Percentiles rank a stretch among this genome's conserved stretches.
These are phyloP conservation scores for Clitopilus hobsonii DNA, from an alignment of 768 basidiomycete species.

Conservation along the genomic window DNA sequence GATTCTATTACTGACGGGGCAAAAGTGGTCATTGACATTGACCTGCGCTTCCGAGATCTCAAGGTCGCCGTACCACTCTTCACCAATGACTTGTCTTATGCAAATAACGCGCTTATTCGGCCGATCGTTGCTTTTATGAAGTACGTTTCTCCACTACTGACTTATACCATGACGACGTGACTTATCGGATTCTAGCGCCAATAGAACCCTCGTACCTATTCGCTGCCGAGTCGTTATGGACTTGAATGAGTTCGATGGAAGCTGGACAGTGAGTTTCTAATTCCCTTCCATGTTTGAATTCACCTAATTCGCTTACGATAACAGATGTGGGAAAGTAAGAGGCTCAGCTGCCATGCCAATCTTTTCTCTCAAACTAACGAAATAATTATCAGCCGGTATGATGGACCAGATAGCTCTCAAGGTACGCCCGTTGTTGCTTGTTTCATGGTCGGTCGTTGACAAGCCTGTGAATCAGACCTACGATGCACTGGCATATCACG, in stretches of 20 bases:
- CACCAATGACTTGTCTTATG: constrained; percentile 82
- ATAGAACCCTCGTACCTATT: constrained; percentile 91
- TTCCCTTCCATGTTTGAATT: constrained; percentile 1
- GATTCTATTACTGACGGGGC: constrained; percentile 32
- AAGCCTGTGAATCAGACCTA: constrained; percentile 52
- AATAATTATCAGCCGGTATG: constrained; percentile 65
- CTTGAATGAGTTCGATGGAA: constrained; percentile 86
- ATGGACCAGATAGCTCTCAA: constrained; percentile 88
- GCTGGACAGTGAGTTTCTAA: constrained; percentile 77
- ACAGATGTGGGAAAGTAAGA: constrained; percentile 91
- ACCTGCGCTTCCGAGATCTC: constrained; percentile 89
- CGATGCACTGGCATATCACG: constrained; percentile 92
- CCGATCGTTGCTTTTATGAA: constrained; percentile 99
- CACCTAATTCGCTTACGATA: constrained; percentile 11
- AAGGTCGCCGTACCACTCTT: constrained; percentile 95
- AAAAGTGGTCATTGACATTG: constrained; percentile 81
- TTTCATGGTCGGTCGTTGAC: not conserved
- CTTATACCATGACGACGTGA: constrained; percentile 1
- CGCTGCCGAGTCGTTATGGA: constrained; percentile 85
- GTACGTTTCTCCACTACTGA: constrained; percentile 38
- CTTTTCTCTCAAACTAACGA: constrained; percentile 11
- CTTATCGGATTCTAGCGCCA: constrained; percentile 52
- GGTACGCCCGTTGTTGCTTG: constrained; percentile 30
- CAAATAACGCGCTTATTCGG: constrained; percentile 87
- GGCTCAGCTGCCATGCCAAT: not conserved